These are phyloP conservation scores for Thymus quinquecostatus DNA, from an alignment of 257 asterid species.

Conservation along the genomic window DNA sequence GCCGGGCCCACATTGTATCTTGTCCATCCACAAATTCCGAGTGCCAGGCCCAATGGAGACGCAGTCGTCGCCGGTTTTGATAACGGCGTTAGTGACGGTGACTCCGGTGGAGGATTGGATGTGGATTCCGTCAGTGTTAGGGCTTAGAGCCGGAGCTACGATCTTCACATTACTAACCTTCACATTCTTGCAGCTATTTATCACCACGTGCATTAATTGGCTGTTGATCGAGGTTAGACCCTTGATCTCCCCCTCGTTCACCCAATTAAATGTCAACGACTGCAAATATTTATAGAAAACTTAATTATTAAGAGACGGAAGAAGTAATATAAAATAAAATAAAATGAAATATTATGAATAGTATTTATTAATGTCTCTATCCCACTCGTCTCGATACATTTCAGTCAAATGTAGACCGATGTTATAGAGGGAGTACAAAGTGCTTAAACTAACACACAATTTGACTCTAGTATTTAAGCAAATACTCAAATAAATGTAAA, in stretches of 20 bases:
- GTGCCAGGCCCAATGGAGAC: slow-evolving; percentile 73
- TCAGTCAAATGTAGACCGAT: no score
- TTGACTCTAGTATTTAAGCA: background rate
- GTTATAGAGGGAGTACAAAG: no score
- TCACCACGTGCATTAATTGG: slow-evolving; percentile 58
- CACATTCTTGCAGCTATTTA: slow-evolving; percentile 66
- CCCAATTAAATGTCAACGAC: slow-evolving; percentile 66
- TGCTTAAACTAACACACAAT: no score
- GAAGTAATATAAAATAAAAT: no score
- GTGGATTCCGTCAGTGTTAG: slow-evolving; percentile 72
- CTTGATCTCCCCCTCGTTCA: slow-evolving; percentile 42
- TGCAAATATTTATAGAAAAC: slow-evolving; percentile 32
- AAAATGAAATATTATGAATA: no score
- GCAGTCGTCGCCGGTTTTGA: slow-evolving; percentile 68
- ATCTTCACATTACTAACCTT: slow-evolving; percentile 49
- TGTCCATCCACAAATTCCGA: slow-evolving; percentile 59
- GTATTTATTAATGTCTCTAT: no score
- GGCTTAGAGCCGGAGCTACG: slow-evolving; percentile 57
- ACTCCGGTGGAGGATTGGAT: slow-evolving; percentile 55
- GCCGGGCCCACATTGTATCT: slow-evolving; percentile 70
- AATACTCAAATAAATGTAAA: background rate
- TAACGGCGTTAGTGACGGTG: slow-evolving; percentile 37
- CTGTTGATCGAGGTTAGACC: slow-evolving; percentile 62
- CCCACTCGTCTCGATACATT: no score
- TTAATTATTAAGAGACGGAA: no score